These are phyloP conservation scores for Quercus variabilis DNA, from an alignment of 306 rosid genomes.

Conservation along the genomic window DNA sequence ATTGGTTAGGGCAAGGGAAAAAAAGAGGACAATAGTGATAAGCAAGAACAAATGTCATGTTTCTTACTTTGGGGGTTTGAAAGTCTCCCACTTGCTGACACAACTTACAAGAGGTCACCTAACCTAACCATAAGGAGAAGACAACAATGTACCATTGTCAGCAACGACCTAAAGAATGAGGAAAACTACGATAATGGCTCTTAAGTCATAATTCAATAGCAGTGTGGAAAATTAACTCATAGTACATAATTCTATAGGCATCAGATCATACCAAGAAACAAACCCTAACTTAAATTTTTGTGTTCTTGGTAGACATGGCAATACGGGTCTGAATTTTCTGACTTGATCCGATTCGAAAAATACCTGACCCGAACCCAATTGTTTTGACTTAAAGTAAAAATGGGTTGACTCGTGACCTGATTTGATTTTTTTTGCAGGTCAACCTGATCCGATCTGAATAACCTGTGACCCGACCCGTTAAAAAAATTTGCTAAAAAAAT, in stretches of 20 bases:
- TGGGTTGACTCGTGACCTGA: too few relatives aligned
- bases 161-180: constrained; percentile 19
- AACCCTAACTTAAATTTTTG: neutral
- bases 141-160: constrained; percentile 17
- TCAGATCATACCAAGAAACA: neutral
- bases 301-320: neutral
- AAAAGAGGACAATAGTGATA: too few relatives aligned
- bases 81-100: constrained; percentile 99
- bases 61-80: constrained; percentile 98
- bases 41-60: constrained; percentile 1
- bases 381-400: too few relatives aligned
- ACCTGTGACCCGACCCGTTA: too few relatives aligned
- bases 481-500: too few relatives aligned
- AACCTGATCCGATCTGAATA: too few relatives aligned
- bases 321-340: too few relatives aligned
- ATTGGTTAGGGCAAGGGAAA: too few relatives aligned
- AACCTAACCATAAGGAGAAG: constrained; percentile 43
- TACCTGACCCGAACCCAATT: too few relatives aligned
- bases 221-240: neutral
- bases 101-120: constrained; percentile 78
- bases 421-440: too few relatives aligned
- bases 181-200: constrained; percentile 10
- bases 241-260: neutral
- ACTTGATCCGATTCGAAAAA: too few relatives aligned
- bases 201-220: neutral